Evolutionary conservation across 2,329 filamentous ascomycete species (phyloP).

Genomic region (Verticillium zaregamsianum): DNA sequence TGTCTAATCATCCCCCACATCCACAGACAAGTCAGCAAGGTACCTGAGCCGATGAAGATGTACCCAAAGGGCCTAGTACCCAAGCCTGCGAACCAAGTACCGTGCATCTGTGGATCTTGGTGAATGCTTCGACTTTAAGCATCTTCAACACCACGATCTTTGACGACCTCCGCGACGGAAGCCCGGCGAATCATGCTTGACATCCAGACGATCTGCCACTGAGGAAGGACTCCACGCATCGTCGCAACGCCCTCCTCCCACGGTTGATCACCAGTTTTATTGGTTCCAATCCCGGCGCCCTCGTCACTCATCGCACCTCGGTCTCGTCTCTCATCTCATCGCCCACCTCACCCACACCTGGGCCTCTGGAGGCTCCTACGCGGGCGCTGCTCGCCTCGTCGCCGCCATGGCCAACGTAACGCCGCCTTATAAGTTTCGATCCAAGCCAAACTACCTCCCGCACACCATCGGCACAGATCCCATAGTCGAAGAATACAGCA

Average conservation of each 20-base stretch:
- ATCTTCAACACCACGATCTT: not conserved
- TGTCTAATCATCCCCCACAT: not conserved
- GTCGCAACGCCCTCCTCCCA: no score
- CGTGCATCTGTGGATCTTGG: not conserved
- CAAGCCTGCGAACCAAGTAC: not conserved
- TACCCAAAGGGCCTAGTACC: not conserved
- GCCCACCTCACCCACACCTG: not conserved
- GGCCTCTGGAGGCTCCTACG: not conserved
- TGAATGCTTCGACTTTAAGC: not conserved
- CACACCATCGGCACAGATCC: constrained; percentile 47
- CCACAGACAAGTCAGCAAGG: not conserved
- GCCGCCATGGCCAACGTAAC: constrained; percentile 33
- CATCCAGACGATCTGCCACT: not conserved
- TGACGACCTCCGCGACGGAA: not conserved
- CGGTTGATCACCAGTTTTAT: no score
- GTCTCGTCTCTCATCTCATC: not conserved
- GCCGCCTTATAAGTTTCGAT: constrained; percentile 45
- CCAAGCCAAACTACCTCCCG: constrained; percentile 57
- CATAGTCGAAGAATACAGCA: constrained; percentile 47
- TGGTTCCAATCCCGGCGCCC: not conserved
- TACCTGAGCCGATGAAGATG: not conserved
- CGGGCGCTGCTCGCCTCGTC: not conserved
- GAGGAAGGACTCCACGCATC: not conserved
- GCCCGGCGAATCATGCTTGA: not conserved
- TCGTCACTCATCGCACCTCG: not conserved